Evolutionary conservation across 345 rosid species (phyloP), one percentile per base, ranked within the genome.

Genomic region (Boechera divaricarpa): DNA sequence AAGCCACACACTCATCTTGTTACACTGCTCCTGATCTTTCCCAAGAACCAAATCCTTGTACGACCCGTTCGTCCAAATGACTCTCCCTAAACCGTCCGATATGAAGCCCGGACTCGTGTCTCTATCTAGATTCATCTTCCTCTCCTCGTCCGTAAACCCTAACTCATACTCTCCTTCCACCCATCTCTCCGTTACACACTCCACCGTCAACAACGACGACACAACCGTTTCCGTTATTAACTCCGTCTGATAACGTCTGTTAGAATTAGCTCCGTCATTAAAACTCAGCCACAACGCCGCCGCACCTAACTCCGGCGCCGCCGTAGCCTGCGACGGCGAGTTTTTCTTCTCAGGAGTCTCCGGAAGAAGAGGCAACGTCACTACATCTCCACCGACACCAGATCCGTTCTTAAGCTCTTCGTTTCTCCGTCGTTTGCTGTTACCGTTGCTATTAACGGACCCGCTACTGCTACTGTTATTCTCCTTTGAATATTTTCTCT

Each of bases 21-120:
- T 45, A 45, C 75, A 10, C 18, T 74, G 1, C 18, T 48, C 74
- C 5, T 57, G 4, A 9, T 55, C 73, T 63, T 56, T 45, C 41
- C 69, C 65, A 18, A 80, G 73, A 8, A 88, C 97, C 81, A 91
- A 81, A 56, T 79, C 72, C 63, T 79, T 78, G 28, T 86, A 91
- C 57, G 91, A 87, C 6, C 32, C 82, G 54, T 90, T 93, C 1
- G 84, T 85, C 98, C 97, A 91, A 62, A 82, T 77, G 21, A 93
- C 97, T 69, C 88, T 79, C 18, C 90, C 91, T 29, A 38, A 56
- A 18, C 80, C 82, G 67, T 93, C 97, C 15, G 97, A 91, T 81
- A 85, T 73, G 8, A 93, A 73, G n/a, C 95, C 91, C 0, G 98
- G 98, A 79, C 95, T 89, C 85, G 87, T 80, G 84, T 89, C 98